Evolutionary conservation across 192 early-diverging fungal species (phyloP), one percentile per base, ranked within the genome.

Genomic region (Dispira simplex): DNA sequence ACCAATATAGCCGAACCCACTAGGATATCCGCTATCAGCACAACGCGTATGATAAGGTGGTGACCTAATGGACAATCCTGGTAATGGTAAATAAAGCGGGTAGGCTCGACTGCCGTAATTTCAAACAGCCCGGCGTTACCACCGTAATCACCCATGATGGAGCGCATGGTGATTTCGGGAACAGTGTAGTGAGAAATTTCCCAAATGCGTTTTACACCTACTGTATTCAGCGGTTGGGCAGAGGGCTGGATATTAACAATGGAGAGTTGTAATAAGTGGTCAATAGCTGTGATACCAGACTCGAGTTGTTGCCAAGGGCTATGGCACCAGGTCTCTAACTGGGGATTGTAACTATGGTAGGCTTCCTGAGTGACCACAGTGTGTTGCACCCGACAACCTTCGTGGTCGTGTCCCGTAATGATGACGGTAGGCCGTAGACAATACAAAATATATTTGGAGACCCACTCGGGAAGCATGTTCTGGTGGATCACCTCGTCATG

Each of bases 71-170:
- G 67, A 10, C 79, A 70, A 18, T 78, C 70, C 16, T 69, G 73
- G 69, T 83, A 83, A 26, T 66, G 65, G 64, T 77, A 83, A 67
- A 16, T 55, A 62, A 39, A 26, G 26, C 39, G 49, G 14, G 43
- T 44, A 0, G 12, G 11, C 18, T 49, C 48, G 44, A 26, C n/a
- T 52, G 20, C 6, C 64, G 51, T 28, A 46, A 79, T 75, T 63
- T 85, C 83, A 56, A 85, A 80, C 48, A 85, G 65, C 39, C 83
- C 83, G 1, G 83, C 68, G 44, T 77, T 79, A 18, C 83, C 83
- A 18, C 69, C 70, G 64, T 69, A 83, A 27, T 64, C 80, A 44
- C 79, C 83, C 83, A 85, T 85, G 26, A 77, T 67, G 20, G 83
- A 83, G 45, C 83, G 73, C 55, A 80, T 78, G 1, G 83, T 85